Evolutionary conservation across 2,329 filamentous ascomycete species (phyloP), one percentile per base, ranked within the genome.

Genomic region (Xylaria sp.): DNA sequence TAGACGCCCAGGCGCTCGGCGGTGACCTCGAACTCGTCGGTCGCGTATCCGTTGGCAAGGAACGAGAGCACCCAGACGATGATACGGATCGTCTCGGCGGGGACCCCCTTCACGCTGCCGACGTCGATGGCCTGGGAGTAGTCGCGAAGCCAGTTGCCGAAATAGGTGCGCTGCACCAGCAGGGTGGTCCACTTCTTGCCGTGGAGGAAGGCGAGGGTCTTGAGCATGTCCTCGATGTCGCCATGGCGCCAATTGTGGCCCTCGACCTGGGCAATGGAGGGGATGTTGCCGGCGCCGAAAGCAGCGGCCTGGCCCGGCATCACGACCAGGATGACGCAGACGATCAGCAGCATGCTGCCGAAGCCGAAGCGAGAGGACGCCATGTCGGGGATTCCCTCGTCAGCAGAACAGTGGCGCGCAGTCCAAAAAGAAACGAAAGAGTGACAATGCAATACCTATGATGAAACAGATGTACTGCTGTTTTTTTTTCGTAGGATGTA

Each of bases 121-220:
- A 92, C 87, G 66, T 93, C 90, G 71, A 93, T 81, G 34, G 90
- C 90, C 67, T 93, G 90, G 11, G 88, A 92, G 71, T 94, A 94
- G 74, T 93, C 90, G 56, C 90, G 83, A 39, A 93, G 77, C 90
- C 90, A 94, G 72, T 94, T 94, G 53, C 90, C 90, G 76, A 93
- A 93, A 74, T 92, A 93, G 24, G 87, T 87, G 50, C 89, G 81
- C 73, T 89, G 88, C 48, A 93, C 81, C 74, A 90, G 84, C 78
- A 90, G 86, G 13, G 85, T 85, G 1, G 88, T 90, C 90, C 90
- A 94, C 76, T 93, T 93, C 69, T 92, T 90, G 53, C 90, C 90
- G 59, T 88, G 82, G 53, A 93, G 80, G 66, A 91, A 92, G 24
- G 87, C 84, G 61, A 93, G 74, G 5, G 85, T 89, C 72, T 90